Evolutionary conservation across 1,284 basidiomycete genomes (phyloP).

Genomic region (Tetrapyrgos nigripes): DNA sequence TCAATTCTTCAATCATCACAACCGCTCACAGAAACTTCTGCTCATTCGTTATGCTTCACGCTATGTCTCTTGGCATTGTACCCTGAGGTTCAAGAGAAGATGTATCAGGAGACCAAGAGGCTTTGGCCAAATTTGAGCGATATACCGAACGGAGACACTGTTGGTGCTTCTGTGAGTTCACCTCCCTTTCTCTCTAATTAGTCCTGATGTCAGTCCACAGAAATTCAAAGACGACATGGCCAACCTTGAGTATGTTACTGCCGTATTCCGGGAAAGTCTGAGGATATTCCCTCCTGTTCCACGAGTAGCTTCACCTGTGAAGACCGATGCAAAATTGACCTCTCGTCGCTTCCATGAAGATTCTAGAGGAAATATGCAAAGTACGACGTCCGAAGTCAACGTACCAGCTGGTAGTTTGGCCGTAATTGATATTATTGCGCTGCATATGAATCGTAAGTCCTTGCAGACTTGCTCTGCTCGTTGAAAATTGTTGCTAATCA

Average conservation of each 20-base stretch:
- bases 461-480: not conserved
- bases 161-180: slow-evolving; percentile 22
- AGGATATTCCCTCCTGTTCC: slow-evolving; percentile 45
- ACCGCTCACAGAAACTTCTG: slow-evolving; percentile 44
- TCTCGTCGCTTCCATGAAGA: slow-evolving; percentile 37
- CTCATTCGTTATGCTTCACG: slow-evolving; percentile 49
- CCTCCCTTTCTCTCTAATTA: not conserved
- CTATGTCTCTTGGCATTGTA: slow-evolving; percentile 50
- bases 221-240: slow-evolving; percentile 42
- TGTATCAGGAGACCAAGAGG: slow-evolving; percentile 44
- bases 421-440: slow-evolving; percentile 44
- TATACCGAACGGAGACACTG: slow-evolving; percentile 16
- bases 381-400: slow-evolving; percentile 37
- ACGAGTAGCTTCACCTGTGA: slow-evolving; percentile 48
- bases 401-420: slow-evolving; percentile 46
- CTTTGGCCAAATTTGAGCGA: slow-evolving; percentile 39
- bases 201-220: slow-evolving; percentile 24
- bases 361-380: slow-evolving; percentile 30
- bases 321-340: slow-evolving; percentile 38
- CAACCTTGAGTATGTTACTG: slow-evolving; percentile 44
- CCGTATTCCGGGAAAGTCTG: slow-evolving; percentile 51
- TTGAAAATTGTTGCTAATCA: not conserved
- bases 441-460: slow-evolving; percentile 41
- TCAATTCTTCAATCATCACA: not conserved
- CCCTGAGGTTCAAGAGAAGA: slow-evolving; percentile 48